Conservation (phyloP, 495 filamentous ascomycete species). For the Hypoxylon crocopeplum region DNA sequence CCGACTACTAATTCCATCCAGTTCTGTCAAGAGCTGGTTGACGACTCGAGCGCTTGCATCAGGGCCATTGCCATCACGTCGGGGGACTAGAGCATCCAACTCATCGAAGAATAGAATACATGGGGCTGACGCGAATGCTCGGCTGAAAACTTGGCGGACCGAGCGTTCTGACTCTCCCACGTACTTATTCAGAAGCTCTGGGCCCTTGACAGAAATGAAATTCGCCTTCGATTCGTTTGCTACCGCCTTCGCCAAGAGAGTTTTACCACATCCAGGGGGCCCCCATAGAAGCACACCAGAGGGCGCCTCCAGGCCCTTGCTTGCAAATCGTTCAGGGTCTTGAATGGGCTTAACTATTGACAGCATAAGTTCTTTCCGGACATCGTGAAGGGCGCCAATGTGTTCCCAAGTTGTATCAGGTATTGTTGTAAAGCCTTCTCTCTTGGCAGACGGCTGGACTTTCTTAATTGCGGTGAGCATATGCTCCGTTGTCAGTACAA, state of each 20-base stretch:
- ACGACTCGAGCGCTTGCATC: slow-evolving; percentile 90
- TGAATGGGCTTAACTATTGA: slow-evolving; percentile 94
- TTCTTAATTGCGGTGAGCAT: slow-evolving; percentile 71
- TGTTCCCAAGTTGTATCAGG: slow-evolving; percentile 96
- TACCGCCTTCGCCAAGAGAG: slow-evolving; percentile 92
- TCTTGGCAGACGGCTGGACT: slow-evolving; percentile 91
- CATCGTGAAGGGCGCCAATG: slow-evolving; percentile 81
- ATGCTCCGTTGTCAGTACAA: slow-evolving; percentile 47
- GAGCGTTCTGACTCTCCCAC: slow-evolving; percentile 95
- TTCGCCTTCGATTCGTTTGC: slow-evolving; percentile 95
- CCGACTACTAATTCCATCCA: slow-evolving; percentile 84
- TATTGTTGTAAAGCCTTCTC: slow-evolving; percentile 96
- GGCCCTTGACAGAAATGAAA: slow-evolving; percentile 97
- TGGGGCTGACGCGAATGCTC: slow-evolving; percentile 83
- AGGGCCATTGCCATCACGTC: slow-evolving; percentile 78
- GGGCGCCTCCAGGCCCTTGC: slow-evolving; percentile 85
- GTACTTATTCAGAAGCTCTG: slow-evolving; percentile 92
- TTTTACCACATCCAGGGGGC: slow-evolving; percentile 96
- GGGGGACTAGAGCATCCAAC: slow-evolving; percentile 88
- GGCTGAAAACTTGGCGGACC: slow-evolving; percentile 89
- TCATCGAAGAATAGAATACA: slow-evolving; percentile 99
- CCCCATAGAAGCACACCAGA: slow-evolving; percentile 96
- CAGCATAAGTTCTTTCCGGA: slow-evolving; percentile 82
- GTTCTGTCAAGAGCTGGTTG: slow-evolving; percentile 94
- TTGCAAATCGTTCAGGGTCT: slow-evolving; percentile 77